These are phyloP conservation scores for Penicillium turbatum DNA, from an alignment of 495 filamentous ascomycete species.

Conservation along the genomic window DNA sequence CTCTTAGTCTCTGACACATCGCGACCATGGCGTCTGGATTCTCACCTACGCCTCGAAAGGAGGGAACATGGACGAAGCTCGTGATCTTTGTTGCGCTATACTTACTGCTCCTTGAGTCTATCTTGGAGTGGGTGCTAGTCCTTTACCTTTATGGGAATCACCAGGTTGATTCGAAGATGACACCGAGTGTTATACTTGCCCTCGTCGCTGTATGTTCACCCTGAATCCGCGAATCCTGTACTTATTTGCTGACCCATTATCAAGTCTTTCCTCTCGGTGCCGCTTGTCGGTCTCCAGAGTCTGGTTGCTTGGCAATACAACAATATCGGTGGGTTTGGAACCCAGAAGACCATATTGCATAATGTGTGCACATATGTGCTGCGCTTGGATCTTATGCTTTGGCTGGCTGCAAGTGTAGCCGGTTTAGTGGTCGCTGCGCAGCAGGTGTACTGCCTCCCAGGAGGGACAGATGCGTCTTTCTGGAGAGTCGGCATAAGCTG, in stretches of 20 bases:
- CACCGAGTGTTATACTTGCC: conserved; percentile 37
- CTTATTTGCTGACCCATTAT: conserved; percentile 3
- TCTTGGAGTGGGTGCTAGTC: conserved; percentile 36
- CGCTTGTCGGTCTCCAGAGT: conserved; percentile 40
- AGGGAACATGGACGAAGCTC: conserved; percentile 38
- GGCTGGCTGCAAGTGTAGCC: conserved; percentile 40
- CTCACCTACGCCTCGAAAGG: conserved; percentile 23
- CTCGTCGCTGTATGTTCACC: conserved; percentile 33
- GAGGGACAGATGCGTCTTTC: conserved; percentile 23
- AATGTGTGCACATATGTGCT: conserved; percentile 39
- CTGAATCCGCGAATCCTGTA: neutral
- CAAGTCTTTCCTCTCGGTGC: conserved; percentile 39
- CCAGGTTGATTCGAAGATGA: conserved; percentile 41
- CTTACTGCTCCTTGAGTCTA: conserved; percentile 36
- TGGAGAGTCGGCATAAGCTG: conserved; percentile 43
- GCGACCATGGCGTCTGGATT: conserved; percentile 27
- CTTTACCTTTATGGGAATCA: conserved; percentile 39
- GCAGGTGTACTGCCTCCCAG: conserved; percentile 36
- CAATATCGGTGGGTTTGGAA: conserved; percentile 33
- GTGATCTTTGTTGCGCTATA: conserved; percentile 43
- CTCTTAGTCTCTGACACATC: neutral
- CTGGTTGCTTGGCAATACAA: conserved; percentile 46
- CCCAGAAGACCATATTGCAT: conserved; percentile 34
- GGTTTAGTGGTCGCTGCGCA: conserved; percentile 42
- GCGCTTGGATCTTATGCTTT: conserved; percentile 35